Conservation (phyloP, 805 yeast species). For the Ascoidea rubescens region DNA sequence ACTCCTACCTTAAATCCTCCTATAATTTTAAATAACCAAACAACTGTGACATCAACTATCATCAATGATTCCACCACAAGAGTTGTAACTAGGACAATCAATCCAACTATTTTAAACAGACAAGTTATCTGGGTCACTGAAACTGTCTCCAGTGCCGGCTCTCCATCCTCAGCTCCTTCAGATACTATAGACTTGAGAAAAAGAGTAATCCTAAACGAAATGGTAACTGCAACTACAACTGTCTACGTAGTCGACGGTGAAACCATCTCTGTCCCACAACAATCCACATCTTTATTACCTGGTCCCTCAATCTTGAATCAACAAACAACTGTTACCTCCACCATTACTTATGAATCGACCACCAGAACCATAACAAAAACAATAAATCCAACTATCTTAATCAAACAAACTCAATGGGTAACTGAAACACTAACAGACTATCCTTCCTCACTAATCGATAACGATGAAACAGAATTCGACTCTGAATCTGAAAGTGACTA, state of each 20-base stretch:
- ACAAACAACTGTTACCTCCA: background rate
- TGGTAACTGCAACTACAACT: background rate
- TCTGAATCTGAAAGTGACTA: background rate
- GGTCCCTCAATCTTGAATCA: background rate
- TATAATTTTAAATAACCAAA: background rate
- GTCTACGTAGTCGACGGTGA: background rate
- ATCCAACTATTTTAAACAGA: background rate
- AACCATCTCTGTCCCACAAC: background rate
- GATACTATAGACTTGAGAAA: background rate
- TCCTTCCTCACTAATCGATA: background rate
- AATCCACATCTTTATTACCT: background rate
- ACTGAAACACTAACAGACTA: background rate
- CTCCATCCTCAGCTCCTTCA: background rate
- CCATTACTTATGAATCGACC: background rate
- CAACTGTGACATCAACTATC: background rate
- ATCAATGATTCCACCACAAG: too few species aligned
- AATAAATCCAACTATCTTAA: background rate
- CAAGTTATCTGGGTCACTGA: background rate
- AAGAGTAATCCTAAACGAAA: background rate
- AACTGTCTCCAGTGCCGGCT: background rate
- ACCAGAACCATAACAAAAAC: background rate
- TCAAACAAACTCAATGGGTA: background rate
- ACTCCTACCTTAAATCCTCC: background rate
- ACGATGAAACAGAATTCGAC: background rate
- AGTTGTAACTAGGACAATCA: background rate